These are phyloP conservation scores for Arachnopeziza araneosa DNA, from an alignment of 2,329 filamentous ascomycete genomes.

Conservation along the genomic window DNA sequence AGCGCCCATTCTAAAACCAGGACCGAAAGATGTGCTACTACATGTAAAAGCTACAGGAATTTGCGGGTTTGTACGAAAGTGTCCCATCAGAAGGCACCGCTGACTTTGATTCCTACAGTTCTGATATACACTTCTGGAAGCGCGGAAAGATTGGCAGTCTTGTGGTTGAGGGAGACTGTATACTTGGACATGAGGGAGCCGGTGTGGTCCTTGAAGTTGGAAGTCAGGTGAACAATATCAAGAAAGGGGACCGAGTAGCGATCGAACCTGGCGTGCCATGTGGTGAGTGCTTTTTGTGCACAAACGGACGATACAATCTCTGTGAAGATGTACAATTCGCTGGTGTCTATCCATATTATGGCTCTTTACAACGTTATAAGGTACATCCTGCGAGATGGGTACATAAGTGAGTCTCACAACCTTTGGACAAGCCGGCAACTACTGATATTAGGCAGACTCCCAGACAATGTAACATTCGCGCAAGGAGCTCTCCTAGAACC, in stretches of 20 bases:
- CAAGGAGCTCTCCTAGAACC: conserved; percentile 61
- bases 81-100: neutral
- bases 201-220: conserved; percentile 54
- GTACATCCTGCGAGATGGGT: conserved; percentile 56
- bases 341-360: conserved; percentile 55
- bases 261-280: conserved; percentile 64
- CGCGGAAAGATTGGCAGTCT: conserved; percentile 57
- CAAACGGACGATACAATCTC: conserved; percentile 56
- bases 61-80: conserved; percentile 44
- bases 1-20: conserved; percentile 48
- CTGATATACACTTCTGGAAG: conserved; percentile 66
- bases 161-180: conserved; percentile 56
- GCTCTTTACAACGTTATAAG: conserved; percentile 57
- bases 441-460: conserved; percentile 33
- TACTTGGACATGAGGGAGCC: conserved; percentile 60
- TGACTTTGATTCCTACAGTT: conserved; percentile 34
- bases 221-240: conserved; percentile 46
- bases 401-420: conserved; percentile 28
- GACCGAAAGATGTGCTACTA: conserved; percentile 49
- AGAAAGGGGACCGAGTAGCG: conserved; percentile 56
- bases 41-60: conserved; percentile 60
- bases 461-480: conserved; percentile 49
- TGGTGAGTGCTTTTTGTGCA: conserved; percentile 52
- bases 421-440: neutral
- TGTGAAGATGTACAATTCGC: conserved; percentile 57